phyloP scores from a whole-genome alignment of 441 rosid genomes.

The Populus hybrid region DNA sequence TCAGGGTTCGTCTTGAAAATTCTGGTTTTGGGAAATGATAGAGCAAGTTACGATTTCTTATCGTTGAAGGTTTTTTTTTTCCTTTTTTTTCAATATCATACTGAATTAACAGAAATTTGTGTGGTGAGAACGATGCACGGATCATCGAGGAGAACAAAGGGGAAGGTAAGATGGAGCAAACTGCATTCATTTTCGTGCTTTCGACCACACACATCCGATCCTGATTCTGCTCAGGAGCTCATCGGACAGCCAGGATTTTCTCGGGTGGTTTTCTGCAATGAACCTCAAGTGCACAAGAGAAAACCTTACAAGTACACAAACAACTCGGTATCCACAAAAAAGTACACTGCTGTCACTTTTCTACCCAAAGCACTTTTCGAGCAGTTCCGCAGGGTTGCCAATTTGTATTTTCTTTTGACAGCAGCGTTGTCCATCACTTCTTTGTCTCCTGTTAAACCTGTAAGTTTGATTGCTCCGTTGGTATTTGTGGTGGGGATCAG shows the following conservation, averaged over 20 bases:
- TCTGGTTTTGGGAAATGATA: neutral
- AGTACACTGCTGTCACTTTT: slow-evolving; percentile 54
- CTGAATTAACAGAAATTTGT: neutral
- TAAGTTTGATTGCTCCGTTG: slow-evolving; percentile 57
- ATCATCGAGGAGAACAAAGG: slow-evolving; percentile 23
- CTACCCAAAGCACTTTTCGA: slow-evolving; percentile 62
- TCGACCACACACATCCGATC: slow-evolving; percentile 24
- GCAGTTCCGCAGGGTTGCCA: slow-evolving; percentile 74
- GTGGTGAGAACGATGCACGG: slow-evolving; percentile 20
- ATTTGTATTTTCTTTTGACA: slow-evolving; percentile 56
- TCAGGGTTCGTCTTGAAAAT: neutral
- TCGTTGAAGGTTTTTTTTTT: neutral
- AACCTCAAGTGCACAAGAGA: slow-evolving; percentile 35
- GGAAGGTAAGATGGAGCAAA: slow-evolving; percentile 51
- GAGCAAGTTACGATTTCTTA: neutral
- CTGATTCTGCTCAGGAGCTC: slow-evolving; percentile 24
- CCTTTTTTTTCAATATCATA: neutral
- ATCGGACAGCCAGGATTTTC: slow-evolving; percentile 49
- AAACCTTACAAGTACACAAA: slow-evolving; percentile 42
- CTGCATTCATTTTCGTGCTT: slow-evolving; percentile 54
- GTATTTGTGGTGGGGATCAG: slow-evolving; percentile 63
- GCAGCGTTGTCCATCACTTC: slow-evolving; percentile 48
- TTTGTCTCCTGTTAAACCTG: slow-evolving; percentile 42
- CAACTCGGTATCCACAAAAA: slow-evolving; percentile 61
- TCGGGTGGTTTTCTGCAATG: slow-evolving; percentile 56